Evolutionary conservation across 768 basidiomycete species (phyloP).

Genomic region (Mycena rosella): DNA sequence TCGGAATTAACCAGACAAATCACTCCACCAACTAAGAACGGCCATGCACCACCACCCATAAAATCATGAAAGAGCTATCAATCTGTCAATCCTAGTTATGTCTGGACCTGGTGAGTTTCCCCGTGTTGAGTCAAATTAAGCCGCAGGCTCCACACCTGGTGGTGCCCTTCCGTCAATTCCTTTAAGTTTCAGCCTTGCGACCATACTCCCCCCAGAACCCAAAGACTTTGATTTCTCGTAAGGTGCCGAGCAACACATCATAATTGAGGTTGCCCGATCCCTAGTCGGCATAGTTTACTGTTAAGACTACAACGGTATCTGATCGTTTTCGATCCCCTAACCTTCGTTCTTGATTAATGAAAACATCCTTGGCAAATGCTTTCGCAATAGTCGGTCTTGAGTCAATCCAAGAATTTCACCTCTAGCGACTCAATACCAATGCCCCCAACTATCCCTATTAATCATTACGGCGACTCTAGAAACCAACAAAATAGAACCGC

Average conservation of each 20-base stretch:
- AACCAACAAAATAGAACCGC: conserved; percentile 88
- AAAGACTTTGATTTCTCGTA: conserved; percentile 92
- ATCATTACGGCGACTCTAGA: conserved; percentile 86
- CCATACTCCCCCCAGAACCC: conserved; percentile 87
- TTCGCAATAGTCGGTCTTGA: conserved; percentile 85
- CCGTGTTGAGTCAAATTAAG: conserved; percentile 90
- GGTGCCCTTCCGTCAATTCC: conserved; percentile 76
- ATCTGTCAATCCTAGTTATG: conserved; percentile 84
- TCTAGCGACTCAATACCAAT: conserved; percentile 86
- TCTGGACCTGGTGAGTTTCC: conserved; percentile 86
- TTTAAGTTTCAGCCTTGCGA: conserved; percentile 74
- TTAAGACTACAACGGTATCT: conserved; percentile 61
- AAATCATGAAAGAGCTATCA: conserved; percentile 89
- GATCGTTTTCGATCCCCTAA: conserved; percentile 89
- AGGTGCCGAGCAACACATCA: conserved; percentile 82
- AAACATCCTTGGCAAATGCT: conserved; percentile 57
- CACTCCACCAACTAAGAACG: conserved; percentile 92
- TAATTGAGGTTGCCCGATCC: conserved; percentile 58
- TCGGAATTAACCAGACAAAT: conserved; percentile 98
- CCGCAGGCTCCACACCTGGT: conserved; percentile 76
- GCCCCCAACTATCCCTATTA: conserved; percentile 88
- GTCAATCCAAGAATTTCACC: conserved; percentile 90
- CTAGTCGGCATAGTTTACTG: conserved; percentile 28
- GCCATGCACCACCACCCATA: conserved; percentile 91
- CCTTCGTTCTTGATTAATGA: conserved; percentile 58